phyloP scores from a whole-genome alignment of 2,329 filamentous ascomycete genomes.

The Canariomyces notabilis region DNA sequence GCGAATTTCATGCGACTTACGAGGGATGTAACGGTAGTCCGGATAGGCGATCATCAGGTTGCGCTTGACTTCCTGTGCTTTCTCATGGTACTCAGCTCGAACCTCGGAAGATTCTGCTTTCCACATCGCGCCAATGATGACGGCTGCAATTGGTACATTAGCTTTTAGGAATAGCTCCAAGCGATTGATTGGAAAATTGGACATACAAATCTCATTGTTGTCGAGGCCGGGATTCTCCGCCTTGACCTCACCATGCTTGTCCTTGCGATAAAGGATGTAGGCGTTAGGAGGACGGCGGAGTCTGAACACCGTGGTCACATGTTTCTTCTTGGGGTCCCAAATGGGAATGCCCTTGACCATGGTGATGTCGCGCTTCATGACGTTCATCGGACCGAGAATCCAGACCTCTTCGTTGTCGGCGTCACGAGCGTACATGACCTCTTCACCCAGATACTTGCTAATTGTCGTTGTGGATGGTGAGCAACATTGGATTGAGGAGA shows the following conservation, averaged over 20 bases:
- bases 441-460: conserved; percentile 13
- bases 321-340: conserved; percentile 17
- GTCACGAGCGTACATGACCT: conserved; percentile 17
- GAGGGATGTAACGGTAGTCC: conserved; percentile 37
- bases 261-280: conserved; percentile 40
- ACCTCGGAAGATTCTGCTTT: conserved; percentile 27
- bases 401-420: conserved; percentile 11
- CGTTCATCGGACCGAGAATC: conserved; percentile 15
- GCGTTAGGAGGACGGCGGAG: conserved; percentile 39
- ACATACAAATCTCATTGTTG: conserved; percentile 39
- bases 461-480: no score
- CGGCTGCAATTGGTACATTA: conserved; percentile 30
- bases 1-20: conserved; percentile 25
- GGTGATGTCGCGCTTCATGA: conserved; percentile 10
- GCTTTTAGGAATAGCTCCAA: no score
- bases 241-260: conserved; percentile 34
- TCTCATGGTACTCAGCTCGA: conserved; percentile 12
- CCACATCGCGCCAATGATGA: conserved; percentile 36
- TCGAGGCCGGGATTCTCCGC: conserved; percentile 31
- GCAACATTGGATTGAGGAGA: no score
- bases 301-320: conserved; percentile 14
- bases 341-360: conserved; percentile 5
- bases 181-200: background rate
- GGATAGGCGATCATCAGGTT: conserved; percentile 22
- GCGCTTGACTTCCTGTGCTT: conserved; percentile 13